Percentiles rank a stretch among this genome's conserved stretches.
phyloP scores from a whole-genome alignment of 345 rosid genomes.

The Salix purpurea region DNA sequence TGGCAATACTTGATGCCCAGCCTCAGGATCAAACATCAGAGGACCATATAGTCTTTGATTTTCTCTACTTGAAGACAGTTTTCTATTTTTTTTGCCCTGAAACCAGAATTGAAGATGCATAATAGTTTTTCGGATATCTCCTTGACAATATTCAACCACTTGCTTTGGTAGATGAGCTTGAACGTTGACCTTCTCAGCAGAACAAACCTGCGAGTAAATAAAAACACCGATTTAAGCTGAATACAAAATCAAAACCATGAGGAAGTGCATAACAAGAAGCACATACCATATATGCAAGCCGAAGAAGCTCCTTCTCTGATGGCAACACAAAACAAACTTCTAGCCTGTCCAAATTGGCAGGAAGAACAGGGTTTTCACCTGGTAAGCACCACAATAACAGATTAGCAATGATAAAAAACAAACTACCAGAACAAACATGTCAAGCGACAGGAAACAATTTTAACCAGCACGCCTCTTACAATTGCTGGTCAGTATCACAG shows the following conservation, averaged over 20 bases:
- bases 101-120: constrained; percentile 90
- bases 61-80: constrained; percentile 46
- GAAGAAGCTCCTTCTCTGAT: constrained; percentile 52
- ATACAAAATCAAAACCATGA: background rate
- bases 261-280: constrained; percentile 4
- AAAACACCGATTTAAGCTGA: background rate
- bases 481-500: constrained; percentile 78
- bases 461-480: constrained; percentile 43
- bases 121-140: constrained; percentile 77
- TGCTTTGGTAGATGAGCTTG: constrained; percentile 51
- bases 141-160: constrained; percentile 43
- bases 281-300: constrained; percentile 47
- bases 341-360: constrained; percentile 61
- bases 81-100: constrained; percentile 49
- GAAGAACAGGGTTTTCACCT: constrained; percentile 66
- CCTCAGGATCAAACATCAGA: constrained; percentile 52
- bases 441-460: constrained; percentile 4
- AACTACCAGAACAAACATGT: constrained; percentile 2
- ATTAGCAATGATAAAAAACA: background rate
- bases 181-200: constrained; percentile 53
- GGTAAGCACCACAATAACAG: constrained; percentile 25
- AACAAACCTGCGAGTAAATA: constrained; percentile 55
- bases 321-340: constrained; percentile 58
- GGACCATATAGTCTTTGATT: constrained; percentile 15
- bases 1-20: constrained; percentile 57